Percentiles rank a stretch among this genome's conserved stretches.
Conservation (phyloP, 805 yeast genomes). For the Candida coleopterorum region DNA sequence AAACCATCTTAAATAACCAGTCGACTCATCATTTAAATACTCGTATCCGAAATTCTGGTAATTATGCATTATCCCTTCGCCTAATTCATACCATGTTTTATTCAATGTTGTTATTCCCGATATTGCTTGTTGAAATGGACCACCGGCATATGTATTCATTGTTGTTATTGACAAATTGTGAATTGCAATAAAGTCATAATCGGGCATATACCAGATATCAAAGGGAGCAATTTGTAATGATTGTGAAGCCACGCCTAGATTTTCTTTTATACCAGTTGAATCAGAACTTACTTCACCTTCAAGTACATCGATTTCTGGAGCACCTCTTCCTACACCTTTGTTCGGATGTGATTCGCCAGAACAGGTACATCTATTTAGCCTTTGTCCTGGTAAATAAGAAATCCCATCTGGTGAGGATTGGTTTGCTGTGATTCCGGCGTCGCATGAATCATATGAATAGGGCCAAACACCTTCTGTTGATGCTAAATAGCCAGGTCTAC, state of each 20-base stretch:
- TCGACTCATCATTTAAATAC: conserved; percentile 54
- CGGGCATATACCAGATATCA: conserved; percentile 93
- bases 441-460: conserved; percentile 35
- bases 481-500: conserved; percentile 35
- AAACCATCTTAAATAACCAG: conserved; percentile 81
- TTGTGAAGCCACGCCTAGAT: conserved; percentile 77
- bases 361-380: conserved; percentile 30
- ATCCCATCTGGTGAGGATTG: conserved; percentile 40
- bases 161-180: conserved; percentile 63
- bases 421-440: conserved; percentile 37
- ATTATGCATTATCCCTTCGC: conserved; percentile 35
- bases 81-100: conserved; percentile 74
- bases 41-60: conserved; percentile 79
- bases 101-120: conserved; percentile 79
- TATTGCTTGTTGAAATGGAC: conserved; percentile 90
- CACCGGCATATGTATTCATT: conserved; percentile 88
- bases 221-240: conserved; percentile 90
- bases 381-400: conserved; percentile 37
- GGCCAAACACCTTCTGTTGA: conserved; percentile 40
- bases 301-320: conserved; percentile 77
- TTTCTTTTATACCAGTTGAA: conserved; percentile 12
- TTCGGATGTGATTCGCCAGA: conserved; percentile 35
- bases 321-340: conserved; percentile 34
- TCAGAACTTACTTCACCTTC: conserved; percentile 74
- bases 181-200: conserved; percentile 73